Evolutionary conservation across 2,329 filamentous ascomycete species (phyloP), one percentile per base, ranked within the genome.

Genomic region (Arthroderma sp.): DNA sequence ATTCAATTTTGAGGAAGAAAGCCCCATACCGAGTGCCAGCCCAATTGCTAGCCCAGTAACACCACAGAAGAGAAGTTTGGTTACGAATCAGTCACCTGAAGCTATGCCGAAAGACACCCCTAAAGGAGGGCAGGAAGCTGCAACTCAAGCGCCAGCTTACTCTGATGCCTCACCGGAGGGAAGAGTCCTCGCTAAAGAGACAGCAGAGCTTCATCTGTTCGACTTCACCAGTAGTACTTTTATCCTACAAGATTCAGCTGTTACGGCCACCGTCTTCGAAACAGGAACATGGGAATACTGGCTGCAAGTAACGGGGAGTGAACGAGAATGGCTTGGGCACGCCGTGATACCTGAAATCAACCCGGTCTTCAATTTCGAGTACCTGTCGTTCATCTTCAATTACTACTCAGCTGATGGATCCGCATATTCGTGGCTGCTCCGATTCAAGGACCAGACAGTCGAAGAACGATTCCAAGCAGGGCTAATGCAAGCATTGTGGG

Each of bases 341-440:
- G 75, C 82, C 2, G 78, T 98, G 29, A 72, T 87, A 29, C 82
- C 86, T 5, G 91, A 98, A 54, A 86, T 96, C 64, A 96, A 96
- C 56, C 91, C 91, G 0, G 88, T 98, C 15, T 98, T 96, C 71
- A 96, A 96, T 66, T 96, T 95, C 53, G 91, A 98, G 63, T 96
- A 89, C 56, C 73, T 94, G n/a, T 96, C 89, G 0, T 96, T 96
- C 62, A 95, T 98, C 58, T 98, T 98, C 74, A 98, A 98, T 58
- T 87, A 95, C 61, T 96, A 94, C 61, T 77, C 83, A 9, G 75
- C 81, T 32, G 86, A 95, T 63, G 86, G 88, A 1, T 84, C 83
- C 1, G 89, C 91, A 4, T 93, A 88, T 62, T 98, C 91, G 1
- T 98, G 91, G 89, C 75, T 98, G 9, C 70, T 98, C 32, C 81